Evolutionary conservation across 768 basidiomycete species (phyloP).

Genomic region (Terana coerulea): DNA sequence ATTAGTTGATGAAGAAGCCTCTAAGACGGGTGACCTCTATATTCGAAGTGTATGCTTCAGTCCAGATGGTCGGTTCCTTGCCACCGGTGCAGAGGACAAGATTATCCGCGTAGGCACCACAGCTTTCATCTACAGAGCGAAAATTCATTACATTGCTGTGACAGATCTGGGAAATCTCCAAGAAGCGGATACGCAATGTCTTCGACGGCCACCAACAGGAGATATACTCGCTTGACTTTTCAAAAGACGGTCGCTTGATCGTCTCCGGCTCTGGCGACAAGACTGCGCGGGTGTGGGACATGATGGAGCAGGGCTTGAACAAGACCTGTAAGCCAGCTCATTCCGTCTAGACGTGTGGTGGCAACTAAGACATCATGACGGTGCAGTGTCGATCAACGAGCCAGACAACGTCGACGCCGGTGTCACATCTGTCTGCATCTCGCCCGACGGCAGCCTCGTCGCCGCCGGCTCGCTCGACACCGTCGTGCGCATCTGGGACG

Average conservation of each 20-base stretch:
- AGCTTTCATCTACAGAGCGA: background rate
- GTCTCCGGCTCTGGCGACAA: slow-evolving; percentile 87
- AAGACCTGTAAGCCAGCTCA: slow-evolving; percentile 7
- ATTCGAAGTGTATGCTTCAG: slow-evolving; percentile 83
- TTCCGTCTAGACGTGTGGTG: no score
- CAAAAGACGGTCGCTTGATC: slow-evolving; percentile 78
- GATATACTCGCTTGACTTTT: slow-evolving; percentile 93
- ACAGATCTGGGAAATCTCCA: slow-evolving; percentile 90
- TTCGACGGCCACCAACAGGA: slow-evolving; percentile 91
- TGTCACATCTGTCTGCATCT: slow-evolving; percentile 57
- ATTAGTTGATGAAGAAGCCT: slow-evolving; percentile 71
- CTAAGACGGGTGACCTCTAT: slow-evolving; percentile 79
- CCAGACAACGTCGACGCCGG: slow-evolving; percentile 53
- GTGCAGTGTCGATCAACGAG: slow-evolving; percentile 41
- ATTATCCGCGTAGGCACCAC: slow-evolving; percentile 69
- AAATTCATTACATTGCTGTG: background rate
- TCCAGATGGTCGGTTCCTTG: slow-evolving; percentile 66
- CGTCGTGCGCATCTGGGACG: slow-evolving; percentile 74
- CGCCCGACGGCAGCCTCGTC: slow-evolving; percentile 54
- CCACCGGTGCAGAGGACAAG: slow-evolving; percentile 87
- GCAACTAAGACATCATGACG: background rate
- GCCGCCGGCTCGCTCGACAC: slow-evolving; percentile 59
- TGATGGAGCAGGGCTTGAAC: slow-evolving; percentile 38
- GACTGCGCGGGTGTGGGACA: slow-evolving; percentile 59
- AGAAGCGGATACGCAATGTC: slow-evolving; percentile 70